A percentile compares a stretch with the other conserved stretches of the same genome.
Evolutionary conservation across 345 rosid species (phyloP).

Genomic region (Eucalyptus fibrosa): DNA sequence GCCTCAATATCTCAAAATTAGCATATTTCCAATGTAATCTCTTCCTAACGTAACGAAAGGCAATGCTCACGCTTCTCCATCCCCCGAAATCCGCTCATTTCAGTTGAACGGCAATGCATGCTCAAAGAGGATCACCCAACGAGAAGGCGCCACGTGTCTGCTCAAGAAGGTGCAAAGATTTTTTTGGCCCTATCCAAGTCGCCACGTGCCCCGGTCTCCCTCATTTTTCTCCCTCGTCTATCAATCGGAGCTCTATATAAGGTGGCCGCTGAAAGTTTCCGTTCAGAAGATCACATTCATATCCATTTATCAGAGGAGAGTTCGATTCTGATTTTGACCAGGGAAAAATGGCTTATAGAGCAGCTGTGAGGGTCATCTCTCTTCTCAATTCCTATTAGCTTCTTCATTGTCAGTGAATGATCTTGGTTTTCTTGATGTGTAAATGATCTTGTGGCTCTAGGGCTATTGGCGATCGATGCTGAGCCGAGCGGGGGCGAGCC

Average conservation of each 20-base stretch:
- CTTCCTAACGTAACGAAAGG: neutral
- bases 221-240: neutral
- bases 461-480: constrained; percentile 23
- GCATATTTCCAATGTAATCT: neutral
- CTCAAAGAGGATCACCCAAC: neutral
- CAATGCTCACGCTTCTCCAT: neutral
- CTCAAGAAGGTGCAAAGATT: neutral
- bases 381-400: neutral
- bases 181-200: neutral
- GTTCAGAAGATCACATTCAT: neutral
- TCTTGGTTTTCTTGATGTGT: neutral
- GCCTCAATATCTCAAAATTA: neutral
- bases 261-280: neutral
- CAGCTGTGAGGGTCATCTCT: constrained; percentile 15
- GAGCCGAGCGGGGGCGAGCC: constrained; percentile 1
- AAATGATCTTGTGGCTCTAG: constrained; percentile 1
- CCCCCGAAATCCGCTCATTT: neutral
- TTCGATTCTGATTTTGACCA: neutral
- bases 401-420: neutral
- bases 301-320: neutral
- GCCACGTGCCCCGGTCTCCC: neutral
- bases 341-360: constrained; percentile 19
- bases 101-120: neutral
- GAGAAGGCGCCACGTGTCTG: neutral
- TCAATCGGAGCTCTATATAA: neutral